Base-by-base conservation (phyloP, 2,329 filamentous ascomycete genomes). In the Chaetothyriales sp. region DNA sequence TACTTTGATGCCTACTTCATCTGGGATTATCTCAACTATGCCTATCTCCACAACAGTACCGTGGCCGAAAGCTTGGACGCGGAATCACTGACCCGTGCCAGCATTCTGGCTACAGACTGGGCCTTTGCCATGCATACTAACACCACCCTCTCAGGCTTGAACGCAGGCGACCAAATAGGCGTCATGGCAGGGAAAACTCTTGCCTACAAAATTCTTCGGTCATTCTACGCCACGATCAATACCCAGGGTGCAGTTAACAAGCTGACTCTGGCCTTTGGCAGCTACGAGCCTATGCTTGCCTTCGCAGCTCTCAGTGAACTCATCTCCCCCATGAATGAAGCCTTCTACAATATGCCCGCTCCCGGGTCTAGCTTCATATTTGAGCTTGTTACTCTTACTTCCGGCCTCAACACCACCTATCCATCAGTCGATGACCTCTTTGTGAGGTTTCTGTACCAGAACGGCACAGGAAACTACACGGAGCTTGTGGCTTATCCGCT, bases 391-490 rank as follows among this genome's bases (percentile, higher is more conserved):
- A 72, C 69, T 51, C 61, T 66, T 44, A 63, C 65, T 10, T 59
- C 57, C 36, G 63, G 66, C 45, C 51, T 55, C 22, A 52, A 57
- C 18, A 49, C 49, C n/a, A 58, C 60, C 19, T 74, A 72, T 50
- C 71, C 72, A 0, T 48, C 19, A 20, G n/a, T 19, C 8, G 61
- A 65, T 2, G 67, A 78, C 19, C 67, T 81, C 43, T 76, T 65
- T 62, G 72, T 80, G 26, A 70, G 74, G 18, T 78, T 80, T 60
- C 66, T 72, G 51, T 73, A 76, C 63, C 74, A 73, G 57, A 80
- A 81, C 57, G 75, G 74, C 47, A 77, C 76, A 0, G 64, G 66
- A 20, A 48, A 54, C 9, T 54, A 62, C 19, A 60, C 61, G 26
- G 57, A 59, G 1, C 66, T 69, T 28, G 60, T 64, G 15, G 55